Percentiles rank a stretch among this genome's conserved stretches.
These are phyloP conservation scores for Anthracocystis walkeri DNA, from an alignment of 1,284 basidiomycete species.

Conservation along the genomic window DNA sequence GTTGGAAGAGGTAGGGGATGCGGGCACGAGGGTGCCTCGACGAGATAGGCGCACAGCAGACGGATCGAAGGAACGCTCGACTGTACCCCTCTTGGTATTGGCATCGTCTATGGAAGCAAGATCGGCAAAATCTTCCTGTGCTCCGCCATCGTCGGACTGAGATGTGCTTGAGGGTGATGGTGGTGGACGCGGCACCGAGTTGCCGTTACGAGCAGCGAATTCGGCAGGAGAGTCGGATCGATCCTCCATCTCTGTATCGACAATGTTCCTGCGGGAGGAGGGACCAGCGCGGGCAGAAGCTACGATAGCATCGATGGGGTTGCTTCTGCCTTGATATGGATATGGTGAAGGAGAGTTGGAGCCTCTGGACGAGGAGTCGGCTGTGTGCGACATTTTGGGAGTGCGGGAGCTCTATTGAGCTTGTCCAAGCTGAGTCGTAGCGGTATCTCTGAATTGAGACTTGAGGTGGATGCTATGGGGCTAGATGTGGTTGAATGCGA, in stretches of 20 bases:
- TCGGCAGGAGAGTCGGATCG: slow-evolving; percentile 40
- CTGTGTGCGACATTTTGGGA: slow-evolving; percentile 38
- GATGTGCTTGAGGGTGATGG: slow-evolving; percentile 63
- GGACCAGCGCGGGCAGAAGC: slow-evolving; percentile 18
- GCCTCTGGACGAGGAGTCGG: slow-evolving; percentile 48
- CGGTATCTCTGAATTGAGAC: neutral
- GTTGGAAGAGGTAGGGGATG: slow-evolving; percentile 46
- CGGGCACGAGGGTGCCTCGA: slow-evolving; percentile 43
- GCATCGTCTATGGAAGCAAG: slow-evolving; percentile 45
- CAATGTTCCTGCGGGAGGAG: slow-evolving; percentile 23
- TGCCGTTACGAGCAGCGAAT: slow-evolving; percentile 16
- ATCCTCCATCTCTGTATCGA: slow-evolving; percentile 43
- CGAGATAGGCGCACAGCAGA: slow-evolving; percentile 40
- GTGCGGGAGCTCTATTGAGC: slow-evolving; percentile 1
- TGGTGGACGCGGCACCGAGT: slow-evolving; percentile 52
- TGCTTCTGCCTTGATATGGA: slow-evolving; percentile 18
- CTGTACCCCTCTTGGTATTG: slow-evolving; percentile 11
- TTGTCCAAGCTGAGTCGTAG: neutral
- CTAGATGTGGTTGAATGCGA: neutral
- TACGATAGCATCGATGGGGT: slow-evolving; percentile 6
- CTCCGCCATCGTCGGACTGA: slow-evolving; percentile 60
- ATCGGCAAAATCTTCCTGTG: slow-evolving; percentile 54
- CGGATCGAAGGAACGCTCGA: slow-evolving; percentile 30
- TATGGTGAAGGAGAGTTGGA: slow-evolving; percentile 51
- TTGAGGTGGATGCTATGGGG: neutral